These are phyloP conservation scores for Aspergillus chevalieri DNA, from an alignment of 2,329 filamentous ascomycete species.

Conservation along the genomic window DNA sequence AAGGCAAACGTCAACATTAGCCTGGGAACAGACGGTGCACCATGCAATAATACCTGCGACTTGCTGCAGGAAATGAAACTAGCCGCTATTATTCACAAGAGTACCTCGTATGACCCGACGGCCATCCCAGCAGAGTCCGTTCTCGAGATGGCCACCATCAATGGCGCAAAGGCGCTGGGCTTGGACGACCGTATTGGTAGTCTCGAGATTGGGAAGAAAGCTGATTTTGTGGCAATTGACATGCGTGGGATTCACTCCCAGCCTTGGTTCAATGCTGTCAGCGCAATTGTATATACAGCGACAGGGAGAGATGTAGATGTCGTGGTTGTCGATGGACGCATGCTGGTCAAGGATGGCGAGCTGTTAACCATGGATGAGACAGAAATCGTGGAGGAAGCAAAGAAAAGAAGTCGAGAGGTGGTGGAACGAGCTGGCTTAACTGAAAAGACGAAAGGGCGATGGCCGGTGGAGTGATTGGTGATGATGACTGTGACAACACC, in stretches of 20 bases:
- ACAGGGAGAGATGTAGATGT: constrained; percentile 41
- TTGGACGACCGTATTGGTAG: constrained; percentile 35
- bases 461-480: constrained; percentile 24
- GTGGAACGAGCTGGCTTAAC: constrained; percentile 34
- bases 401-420: constrained; percentile 30
- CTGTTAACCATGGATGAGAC: constrained; percentile 37
- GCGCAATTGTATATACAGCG: constrained; percentile 38
- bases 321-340: constrained; percentile 40
- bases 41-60: constrained; percentile 49
- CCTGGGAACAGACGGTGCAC: constrained; percentile 49
- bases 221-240: constrained; percentile 35
- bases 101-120: constrained; percentile 36
- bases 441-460: constrained; percentile 30
- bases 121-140: constrained; percentile 41
- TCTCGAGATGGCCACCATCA: constrained; percentile 49
- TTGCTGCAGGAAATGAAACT: constrained; percentile 50
- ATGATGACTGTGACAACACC: neutral
- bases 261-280: constrained; percentile 39
- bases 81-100: constrained; percentile 46
- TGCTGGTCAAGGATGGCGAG: constrained; percentile 31
- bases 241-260: constrained; percentile 27
- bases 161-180: constrained; percentile 45
- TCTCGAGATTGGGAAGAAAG: constrained; percentile 38
- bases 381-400: constrained; percentile 35
- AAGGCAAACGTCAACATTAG: constrained; percentile 41